These are phyloP conservation scores for Tieghemostelium lacteum DNA, from an alignment of 78 protist species.

Conservation along the genomic window DNA sequence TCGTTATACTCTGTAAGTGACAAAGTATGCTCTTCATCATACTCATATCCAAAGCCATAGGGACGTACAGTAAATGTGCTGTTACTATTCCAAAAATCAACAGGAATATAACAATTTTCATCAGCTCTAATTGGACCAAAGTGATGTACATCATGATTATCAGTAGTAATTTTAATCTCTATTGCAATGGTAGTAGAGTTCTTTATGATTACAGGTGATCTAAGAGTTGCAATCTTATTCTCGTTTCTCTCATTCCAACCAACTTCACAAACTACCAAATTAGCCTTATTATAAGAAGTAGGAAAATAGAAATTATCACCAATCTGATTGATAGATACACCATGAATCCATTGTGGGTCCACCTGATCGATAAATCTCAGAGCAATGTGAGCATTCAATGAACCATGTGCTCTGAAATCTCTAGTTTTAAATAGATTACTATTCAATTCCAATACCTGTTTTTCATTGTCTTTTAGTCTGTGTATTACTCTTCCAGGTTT, in stretches of 20 bases:
- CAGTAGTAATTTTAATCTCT: constrained; percentile 5
- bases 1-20: constrained; percentile 12
- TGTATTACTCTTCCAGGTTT: neutral
- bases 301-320: constrained; percentile 77
- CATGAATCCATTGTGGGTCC: constrained; percentile 53
- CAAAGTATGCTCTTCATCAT: constrained; percentile 10
- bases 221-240: constrained; percentile 56
- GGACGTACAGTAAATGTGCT: constrained; percentile 51
- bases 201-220: constrained; percentile 62
- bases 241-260: constrained; percentile 79
- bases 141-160: neutral
- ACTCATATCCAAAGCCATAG: constrained; percentile 16
- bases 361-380: constrained; percentile 26
- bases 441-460: constrained; percentile 46
- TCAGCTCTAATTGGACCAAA: constrained; percentile 56
- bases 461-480: constrained; percentile 16
- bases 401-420: constrained; percentile 68
- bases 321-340: constrained; percentile 60
- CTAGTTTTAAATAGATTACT: constrained; percentile 51
- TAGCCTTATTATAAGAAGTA: constrained; percentile 44
- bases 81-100: constrained; percentile 51
- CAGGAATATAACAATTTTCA: constrained; percentile 67
- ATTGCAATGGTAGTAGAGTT: constrained; percentile 38
- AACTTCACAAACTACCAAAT: constrained; percentile 69
- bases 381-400: constrained; percentile 62